Percentiles rank a stretch among this genome's conserved stretches.
Conservation (phyloP, 192 early-diverging fungal genomes). For the Fimicolochytrium jonesii region DNA sequence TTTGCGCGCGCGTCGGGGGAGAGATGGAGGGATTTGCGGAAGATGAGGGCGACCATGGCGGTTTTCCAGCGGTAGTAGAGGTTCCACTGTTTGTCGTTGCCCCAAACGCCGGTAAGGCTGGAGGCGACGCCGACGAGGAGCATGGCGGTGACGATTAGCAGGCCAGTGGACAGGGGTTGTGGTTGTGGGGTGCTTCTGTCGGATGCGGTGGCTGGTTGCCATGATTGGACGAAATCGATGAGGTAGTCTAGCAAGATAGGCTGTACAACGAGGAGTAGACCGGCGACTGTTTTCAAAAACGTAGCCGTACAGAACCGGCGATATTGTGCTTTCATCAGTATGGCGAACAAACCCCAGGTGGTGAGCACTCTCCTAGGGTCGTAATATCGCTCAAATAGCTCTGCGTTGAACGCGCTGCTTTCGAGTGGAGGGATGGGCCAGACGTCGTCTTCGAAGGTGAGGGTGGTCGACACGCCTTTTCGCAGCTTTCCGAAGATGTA, state of each 20-base stretch:
- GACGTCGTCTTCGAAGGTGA: too few species aligned
- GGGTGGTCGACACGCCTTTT: too few species aligned
- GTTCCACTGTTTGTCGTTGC: not conserved
- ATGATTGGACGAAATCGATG: not conserved
- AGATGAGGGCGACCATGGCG: not conserved
- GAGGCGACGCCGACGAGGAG: not conserved
- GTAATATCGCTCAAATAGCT: too few species aligned
- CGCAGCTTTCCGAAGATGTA: too few species aligned
- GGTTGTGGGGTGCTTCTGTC: too few species aligned
- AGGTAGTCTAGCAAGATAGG: not conserved
- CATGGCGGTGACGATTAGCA: not conserved
- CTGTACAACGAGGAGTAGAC: not conserved
- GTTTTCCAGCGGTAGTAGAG: too few species aligned
- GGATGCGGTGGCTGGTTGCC: too few species aligned
- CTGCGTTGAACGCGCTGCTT: too few species aligned
- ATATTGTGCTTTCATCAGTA: not conserved
- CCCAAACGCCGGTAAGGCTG: not conserved
- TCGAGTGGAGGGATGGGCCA: too few species aligned
- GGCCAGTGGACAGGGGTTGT: not conserved
- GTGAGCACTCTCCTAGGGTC: too few species aligned
- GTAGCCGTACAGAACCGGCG: not conserved
- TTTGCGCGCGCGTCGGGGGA: too few species aligned
- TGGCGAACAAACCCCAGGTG: not conserved
- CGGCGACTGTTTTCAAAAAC: not conserved
- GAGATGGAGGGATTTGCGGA: too few species aligned